A percentile compares a stretch with the other conserved stretches of the same genome.
phyloP scores from a whole-genome alignment of 2,329 filamentous ascomycete genomes.

The Sporothrix brunneoviolacea region DNA sequence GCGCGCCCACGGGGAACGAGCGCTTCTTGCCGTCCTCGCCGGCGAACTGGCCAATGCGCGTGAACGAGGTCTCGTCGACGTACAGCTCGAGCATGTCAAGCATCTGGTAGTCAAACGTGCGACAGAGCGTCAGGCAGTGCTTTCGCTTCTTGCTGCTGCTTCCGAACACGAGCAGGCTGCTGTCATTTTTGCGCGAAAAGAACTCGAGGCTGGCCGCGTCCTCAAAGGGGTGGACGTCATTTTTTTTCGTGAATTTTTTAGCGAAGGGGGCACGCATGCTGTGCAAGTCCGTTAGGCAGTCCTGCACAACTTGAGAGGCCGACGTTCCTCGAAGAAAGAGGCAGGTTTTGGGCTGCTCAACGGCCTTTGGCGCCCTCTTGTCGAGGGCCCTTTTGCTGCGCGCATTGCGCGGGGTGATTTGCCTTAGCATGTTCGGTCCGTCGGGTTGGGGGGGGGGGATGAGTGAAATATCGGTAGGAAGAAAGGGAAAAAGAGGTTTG shows the following conservation, averaged over 20 bases:
- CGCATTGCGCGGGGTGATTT: constrained; percentile 56
- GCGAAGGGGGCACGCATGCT: constrained; percentile 76
- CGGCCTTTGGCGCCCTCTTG: constrained; percentile 79
- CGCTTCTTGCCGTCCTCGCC: constrained; percentile 12
- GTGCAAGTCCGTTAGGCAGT: constrained; percentile 78
- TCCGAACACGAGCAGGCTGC: constrained; percentile 64
- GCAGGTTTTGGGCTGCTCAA: constrained; percentile 85
- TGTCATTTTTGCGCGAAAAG: constrained; percentile 94
- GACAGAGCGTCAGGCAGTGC: constrained; percentile 74
- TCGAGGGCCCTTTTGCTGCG: constrained; percentile 93
- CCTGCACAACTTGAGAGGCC: constrained; percentile 75
- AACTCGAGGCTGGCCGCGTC: constrained; percentile 59
- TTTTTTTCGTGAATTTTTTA: constrained; percentile 96
- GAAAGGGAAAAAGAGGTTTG: no score
- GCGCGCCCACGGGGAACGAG: constrained; percentile 71
- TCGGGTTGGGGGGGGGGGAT: not conserved
- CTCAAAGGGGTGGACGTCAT: constrained; percentile 81
- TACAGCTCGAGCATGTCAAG: constrained; percentile 93
- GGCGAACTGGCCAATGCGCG: constrained; percentile 61
- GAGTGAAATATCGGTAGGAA: no score
- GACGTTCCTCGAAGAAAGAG: constrained; percentile 84
- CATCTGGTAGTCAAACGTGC: constrained; percentile 79
- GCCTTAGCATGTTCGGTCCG: constrained; percentile 21
- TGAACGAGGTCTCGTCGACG: constrained; percentile 67
- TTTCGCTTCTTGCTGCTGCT: constrained; percentile 91